Evolutionary conservation across 306 rosid genomes (phyloP), one percentile per base, ranked within the genome.

Genomic region (Arachis stenosperma): DNA sequence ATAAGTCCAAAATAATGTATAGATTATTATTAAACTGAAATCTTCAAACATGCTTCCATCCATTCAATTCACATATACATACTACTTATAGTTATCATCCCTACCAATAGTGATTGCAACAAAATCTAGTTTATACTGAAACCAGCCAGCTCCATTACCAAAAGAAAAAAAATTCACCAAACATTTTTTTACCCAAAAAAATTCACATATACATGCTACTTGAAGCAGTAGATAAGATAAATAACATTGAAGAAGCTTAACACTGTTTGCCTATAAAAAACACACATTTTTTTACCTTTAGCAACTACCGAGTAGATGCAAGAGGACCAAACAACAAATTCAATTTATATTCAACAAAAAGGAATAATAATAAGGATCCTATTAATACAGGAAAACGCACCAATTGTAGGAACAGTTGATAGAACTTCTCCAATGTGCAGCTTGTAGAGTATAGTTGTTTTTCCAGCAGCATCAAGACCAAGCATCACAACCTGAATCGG

Each of bases 391-490:
- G 40, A 39, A 54, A 78, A 84, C 89, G 62, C 76, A 92, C 98
- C 98, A 76, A 92, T 92, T 13, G 98, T 92, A 75, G 98, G 98
- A 65, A 92, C 95, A 62, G 98, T 92, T 9, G 98, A 92, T 69
- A 92, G 83, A 78, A 92, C 98, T 87, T 92, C 98, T 77, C 98
- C 98, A 82, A 92, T 88, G 78, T 92, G 98, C 36, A 92, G 95
- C 86, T 92, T 92, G 85, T 92, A 92, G 14, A 92, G 78, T 70
- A 92, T 92, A 43, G 98, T 92, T 58, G 98, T 92, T 86, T 92
- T 92, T 46, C 98, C 98, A 60, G 98, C 98, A 48, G 98, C 98
- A 78, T 92, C 98, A 60, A 92, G 93, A 67, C 98, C 98, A 63
- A 92, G 97, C 98, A 92, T 92, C 29, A 92, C 97, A 79, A 92